Evolutionary conservation across 495 filamentous ascomycete species (phyloP).

Genomic region (Lichina pygmaea): DNA sequence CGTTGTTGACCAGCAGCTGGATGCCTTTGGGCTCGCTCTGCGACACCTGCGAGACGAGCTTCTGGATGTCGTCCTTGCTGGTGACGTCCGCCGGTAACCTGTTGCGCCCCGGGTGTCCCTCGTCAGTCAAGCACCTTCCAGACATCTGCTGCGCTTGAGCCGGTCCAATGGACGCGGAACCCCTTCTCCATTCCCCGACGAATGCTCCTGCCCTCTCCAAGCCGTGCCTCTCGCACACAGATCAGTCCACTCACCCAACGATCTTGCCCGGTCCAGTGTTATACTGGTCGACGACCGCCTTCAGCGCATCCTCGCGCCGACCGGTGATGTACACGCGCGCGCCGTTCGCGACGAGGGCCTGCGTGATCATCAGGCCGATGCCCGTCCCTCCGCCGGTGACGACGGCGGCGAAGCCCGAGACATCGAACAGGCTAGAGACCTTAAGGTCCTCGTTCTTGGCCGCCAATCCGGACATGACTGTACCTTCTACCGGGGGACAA

Average conservation of each 20-base stretch:
- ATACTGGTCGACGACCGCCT: slow-evolving; percentile 2
- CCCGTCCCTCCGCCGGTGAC: slow-evolving; percentile 9
- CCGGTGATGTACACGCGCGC: slow-evolving; percentile 6
- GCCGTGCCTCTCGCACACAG: neutral
- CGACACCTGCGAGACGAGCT: slow-evolving; percentile 6
- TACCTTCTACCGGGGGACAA: too few species aligned
- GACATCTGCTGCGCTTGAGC: neutral
- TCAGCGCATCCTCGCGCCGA: slow-evolving; percentile 3
- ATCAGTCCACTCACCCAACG: slow-evolving; percentile 15
- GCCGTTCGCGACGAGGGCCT: slow-evolving; percentile 12
- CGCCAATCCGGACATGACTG: too few species aligned
- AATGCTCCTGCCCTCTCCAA: too few species aligned
- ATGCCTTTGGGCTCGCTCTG: slow-evolving; percentile 9
- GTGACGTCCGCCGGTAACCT: slow-evolving; percentile 12
- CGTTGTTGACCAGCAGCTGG: slow-evolving; percentile 16
- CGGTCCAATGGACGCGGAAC: neutral
- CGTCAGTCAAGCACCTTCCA: neutral
- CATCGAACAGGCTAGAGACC: neutral
- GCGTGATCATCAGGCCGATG: slow-evolving; percentile 14
- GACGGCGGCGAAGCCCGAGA: neutral
- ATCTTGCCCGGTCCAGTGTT: slow-evolving; percentile 1
- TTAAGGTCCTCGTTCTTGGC: neutral
- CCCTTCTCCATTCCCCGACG: too few species aligned
- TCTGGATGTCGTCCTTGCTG: slow-evolving; percentile 11
- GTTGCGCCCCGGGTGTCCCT: neutral